Base-by-base conservation (phyloP, 352 stramenopile genomes). In the Phytophthora rubi region DNA sequence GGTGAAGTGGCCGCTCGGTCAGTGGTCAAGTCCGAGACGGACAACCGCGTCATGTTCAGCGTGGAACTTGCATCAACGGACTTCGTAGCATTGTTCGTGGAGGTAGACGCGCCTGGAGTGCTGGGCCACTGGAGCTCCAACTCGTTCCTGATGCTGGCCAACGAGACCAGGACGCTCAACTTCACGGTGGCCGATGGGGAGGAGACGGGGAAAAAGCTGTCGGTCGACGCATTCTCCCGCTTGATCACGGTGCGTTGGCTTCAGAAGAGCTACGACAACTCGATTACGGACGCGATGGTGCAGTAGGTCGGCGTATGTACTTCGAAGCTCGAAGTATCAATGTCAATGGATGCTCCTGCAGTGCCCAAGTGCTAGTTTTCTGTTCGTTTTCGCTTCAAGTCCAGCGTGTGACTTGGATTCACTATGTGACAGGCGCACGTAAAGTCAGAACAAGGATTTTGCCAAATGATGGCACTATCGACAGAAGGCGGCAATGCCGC, bases 71-170 rank as follows among this genome's bases (percentile, higher is more conserved):
- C 73, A 6, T 73, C 71, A 21, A 85, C 85, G 6, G 57, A 64
- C 26, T 85, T 87, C 35, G 80, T 92, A 44, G 86, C 85, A n/a
- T 70, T 94, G 16, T 95, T 95, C 55, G 89, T 95, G 32, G 86
- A 91, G 62, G 49, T 97, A 28, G 75, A 91, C 49, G 73, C 65
- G 5, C 68, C 58, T 2, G 66, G 68, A n/a, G 68, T 88, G 35
- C 62, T 70, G 1, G 89, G 89, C 1, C 81, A 85, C 55, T 97
- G 85, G 85, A 88, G 78, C 59, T 62, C 71, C 28, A 97, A 94
- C 59, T 86, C 84, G 53, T 86, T 95, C 60, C 53, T 93, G 62
- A 79, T 97, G 73, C 53, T 92, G n/a, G 68, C 73, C 28, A 89
- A 89, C 57, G 56, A 78, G 59, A 82, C 74, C 28, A 80, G 83